Evolutionary conservation across 2,329 filamentous ascomycete genomes (phyloP), one percentile per base, ranked within the genome.

Genomic region (Fusarium nurragi): DNA sequence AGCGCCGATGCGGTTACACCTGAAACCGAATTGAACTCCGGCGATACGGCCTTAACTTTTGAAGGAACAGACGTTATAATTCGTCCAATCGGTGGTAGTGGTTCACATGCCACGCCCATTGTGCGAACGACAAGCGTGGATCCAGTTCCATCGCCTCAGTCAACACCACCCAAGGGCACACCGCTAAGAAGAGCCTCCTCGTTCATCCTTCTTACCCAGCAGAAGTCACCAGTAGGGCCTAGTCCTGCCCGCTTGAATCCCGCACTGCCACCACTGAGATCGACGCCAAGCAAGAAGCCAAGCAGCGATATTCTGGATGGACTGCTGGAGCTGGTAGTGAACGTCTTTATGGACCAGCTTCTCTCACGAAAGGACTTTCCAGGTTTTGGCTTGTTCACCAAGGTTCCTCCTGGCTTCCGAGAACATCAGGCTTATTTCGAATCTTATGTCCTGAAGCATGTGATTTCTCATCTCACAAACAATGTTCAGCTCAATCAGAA

Each of bases 361-460:
- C 86, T 97, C 38, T 85, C 85, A 26, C 88, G 93, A 23, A 97
- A 97, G 74, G 95, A 99, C 50, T 99, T 98, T 73, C 84, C 90
- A 4, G 94, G 95, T 0, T 91, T 99, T 50, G 89, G 90, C 0
- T 79, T 99, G 11, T 97, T 92, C 72, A 81, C 92, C 50, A 97
- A 95, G 74, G 90, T 94, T 0, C 95, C 96, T 2, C 93, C 95
- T 1, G 94, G 94, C 0, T 97, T 97, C 71, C 88, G 94, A 68
- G 95, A 98, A 74, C 93, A 98, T 69, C 94, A 97, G 71, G 93
- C 93, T 0, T 97, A 94, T 74, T 97, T 99, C 67, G 93, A 97
- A 73, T 97, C 95, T 0, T 97, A 94, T 73, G 81, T 98, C 4
- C 80, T 98, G 19, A 87, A 89, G 25, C 90, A 90, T 65, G 88